A percentile compares a stretch with the other conserved stretches of the same genome.
These are phyloP conservation scores for Yamadazyma insecticola DNA, from an alignment of 805 yeast species.

Conservation along the genomic window DNA sequence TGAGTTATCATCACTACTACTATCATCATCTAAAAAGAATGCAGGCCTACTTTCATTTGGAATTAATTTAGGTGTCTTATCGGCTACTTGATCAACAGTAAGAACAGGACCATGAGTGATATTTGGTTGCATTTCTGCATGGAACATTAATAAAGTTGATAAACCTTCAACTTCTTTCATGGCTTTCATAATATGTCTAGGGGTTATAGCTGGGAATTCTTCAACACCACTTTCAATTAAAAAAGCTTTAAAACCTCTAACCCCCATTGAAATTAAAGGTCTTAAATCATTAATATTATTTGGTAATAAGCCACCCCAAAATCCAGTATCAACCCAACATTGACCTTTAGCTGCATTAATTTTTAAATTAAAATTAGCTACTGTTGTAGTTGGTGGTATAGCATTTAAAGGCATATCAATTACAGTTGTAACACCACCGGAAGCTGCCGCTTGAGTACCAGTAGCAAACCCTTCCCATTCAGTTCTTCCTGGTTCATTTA, in stretches of 20 bases:
- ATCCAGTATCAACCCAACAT: constrained; percentile 90
- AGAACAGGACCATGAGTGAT: constrained; percentile 10
- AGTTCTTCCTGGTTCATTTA: constrained; percentile 96
- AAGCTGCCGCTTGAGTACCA: constrained; percentile 90
- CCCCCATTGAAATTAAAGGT: constrained; percentile 81
- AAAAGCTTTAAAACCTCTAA: constrained; percentile 91
- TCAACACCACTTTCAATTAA: constrained; percentile 94
- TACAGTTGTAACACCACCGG: constrained; percentile 95
- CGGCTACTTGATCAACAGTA: constrained; percentile 19
- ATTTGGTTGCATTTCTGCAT: constrained; percentile 78
- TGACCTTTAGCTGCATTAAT: constrained; percentile 74
- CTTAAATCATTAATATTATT: constrained; percentile 61
- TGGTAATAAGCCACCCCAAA: constrained; percentile 96
- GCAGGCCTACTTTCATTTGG: constrained; percentile 18
- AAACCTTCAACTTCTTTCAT: constrained; percentile 57
- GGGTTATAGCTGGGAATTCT: constrained; percentile 81
- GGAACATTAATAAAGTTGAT: constrained; percentile 80
- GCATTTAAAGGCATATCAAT: constrained; percentile 96
- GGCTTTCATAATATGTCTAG: constrained; percentile 61
- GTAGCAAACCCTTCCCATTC: constrained; percentile 99
- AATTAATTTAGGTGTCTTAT: constrained; percentile 20
- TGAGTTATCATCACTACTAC: constrained; percentile 9
- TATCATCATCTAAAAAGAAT: constrained; percentile 14
- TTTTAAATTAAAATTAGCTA: constrained; percentile 70
- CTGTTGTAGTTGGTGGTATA: constrained; percentile 89